These are phyloP conservation scores for Capsicum pubescens DNA, from an alignment of 257 asterid species.

Conservation along the genomic window DNA sequence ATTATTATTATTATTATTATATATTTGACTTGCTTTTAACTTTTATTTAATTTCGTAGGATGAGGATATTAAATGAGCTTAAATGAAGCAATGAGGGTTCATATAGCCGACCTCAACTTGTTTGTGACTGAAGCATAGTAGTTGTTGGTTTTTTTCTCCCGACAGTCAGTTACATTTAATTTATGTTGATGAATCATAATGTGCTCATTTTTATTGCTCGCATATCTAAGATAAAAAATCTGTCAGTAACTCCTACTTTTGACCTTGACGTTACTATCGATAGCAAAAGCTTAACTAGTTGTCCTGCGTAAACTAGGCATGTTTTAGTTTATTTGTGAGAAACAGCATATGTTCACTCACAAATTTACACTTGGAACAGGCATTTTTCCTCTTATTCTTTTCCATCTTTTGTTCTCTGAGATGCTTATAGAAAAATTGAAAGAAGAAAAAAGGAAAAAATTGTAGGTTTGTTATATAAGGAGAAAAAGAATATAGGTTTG, in stretches of 20 bases:
- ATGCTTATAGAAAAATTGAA: not conserved
- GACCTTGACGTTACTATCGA: not conserved
- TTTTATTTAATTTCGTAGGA: not conserved
- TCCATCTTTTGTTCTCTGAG: constrained; percentile 19
- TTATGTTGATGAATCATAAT: not conserved
- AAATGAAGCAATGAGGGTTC: not conserved
- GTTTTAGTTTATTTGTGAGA: not conserved
- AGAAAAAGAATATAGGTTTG: constrained; percentile 14
- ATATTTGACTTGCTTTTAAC: not conserved
- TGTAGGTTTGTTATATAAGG: too few species aligned
- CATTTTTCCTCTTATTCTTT: not conserved
- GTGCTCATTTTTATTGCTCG: not conserved
- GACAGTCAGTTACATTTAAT: not conserved
- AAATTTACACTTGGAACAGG: not conserved
- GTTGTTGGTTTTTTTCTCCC: not conserved
- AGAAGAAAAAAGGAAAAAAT: too few species aligned
- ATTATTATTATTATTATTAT: not conserved
- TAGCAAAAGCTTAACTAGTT: constrained; percentile 20
- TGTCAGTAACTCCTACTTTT: not conserved
- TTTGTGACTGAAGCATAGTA: not conserved
- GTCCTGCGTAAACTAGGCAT: not conserved
- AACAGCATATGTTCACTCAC: not conserved
- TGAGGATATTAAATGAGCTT: not conserved
- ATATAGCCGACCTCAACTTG: not conserved
- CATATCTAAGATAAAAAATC: not conserved